Evolutionary conservation across 768 basidiomycete species (phyloP), one percentile per base, ranked within the genome.

Genomic region (Leccinum broughii): DNA sequence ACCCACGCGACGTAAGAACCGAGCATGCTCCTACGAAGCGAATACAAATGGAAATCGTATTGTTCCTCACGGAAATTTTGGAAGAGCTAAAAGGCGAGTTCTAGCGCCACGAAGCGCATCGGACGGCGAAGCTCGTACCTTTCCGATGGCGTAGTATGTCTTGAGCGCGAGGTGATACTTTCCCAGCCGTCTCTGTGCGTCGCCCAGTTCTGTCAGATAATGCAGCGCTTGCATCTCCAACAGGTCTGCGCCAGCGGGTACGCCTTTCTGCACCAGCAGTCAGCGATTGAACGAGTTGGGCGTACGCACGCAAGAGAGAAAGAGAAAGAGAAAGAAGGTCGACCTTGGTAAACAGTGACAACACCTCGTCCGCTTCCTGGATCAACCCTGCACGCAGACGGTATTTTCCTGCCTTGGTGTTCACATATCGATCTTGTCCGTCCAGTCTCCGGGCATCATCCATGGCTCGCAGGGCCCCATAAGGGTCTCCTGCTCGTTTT

Each of bases 11-110:
- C 62, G 71, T 98, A 98, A 13, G 93, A 85, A 56, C 87, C 89
- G 35, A 98, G 76, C 8, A 91, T 96, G 67, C 88, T 91, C 66
- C 92, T 94, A 56, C 97, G 87, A 65, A 98, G 65, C 64, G 92
- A 92, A 73, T 98, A 99, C 7, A 90, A 86, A 72, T 99, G 97
- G 81, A 99, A 99, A 74, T 99, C 97, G 66, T 90, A 98, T 75
- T 98, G 95, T 68, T 97, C 95, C 65, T 98, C 94, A 64, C 97
- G 93, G 64, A 91, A 84, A 55, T 90, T 90, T 56, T 88, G 83
- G 72, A 96, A 98, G 15, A 88, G 77, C 92, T 92, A 61, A 44
- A 30, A 53, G 34, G 34, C 22, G 55, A 15, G 53, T 56, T 68
- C 22, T 37, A 68, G 51, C 51, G 22, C 51, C 35, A 30, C 30